phyloP scores from a whole-genome alignment of 495 filamentous ascomycete genomes.

The Elasticomyces elasticus region DNA sequence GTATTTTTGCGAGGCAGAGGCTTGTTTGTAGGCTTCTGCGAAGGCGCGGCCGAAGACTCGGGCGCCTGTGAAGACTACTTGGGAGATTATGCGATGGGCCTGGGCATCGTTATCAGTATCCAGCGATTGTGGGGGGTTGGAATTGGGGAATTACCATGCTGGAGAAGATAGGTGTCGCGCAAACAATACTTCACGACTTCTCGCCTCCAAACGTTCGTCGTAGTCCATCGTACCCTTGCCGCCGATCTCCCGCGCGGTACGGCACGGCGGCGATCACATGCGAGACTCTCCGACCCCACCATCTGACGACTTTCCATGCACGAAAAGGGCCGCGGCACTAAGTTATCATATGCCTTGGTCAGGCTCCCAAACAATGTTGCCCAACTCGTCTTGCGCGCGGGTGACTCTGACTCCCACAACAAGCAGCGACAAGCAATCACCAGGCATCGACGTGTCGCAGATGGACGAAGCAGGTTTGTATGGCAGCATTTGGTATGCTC shows the following conservation, averaged over 20 bases:
- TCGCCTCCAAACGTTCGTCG: background rate
- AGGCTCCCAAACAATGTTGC: background rate
- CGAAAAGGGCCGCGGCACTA: background rate
- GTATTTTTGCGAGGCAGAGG: conserved; percentile 55
- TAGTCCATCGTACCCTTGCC: background rate
- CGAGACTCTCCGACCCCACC: background rate
- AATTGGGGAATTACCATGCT: conserved; percentile 4
- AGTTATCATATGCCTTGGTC: too few species aligned
- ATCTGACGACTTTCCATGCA: background rate
- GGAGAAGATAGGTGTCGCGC: background rate
- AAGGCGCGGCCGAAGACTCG: conserved; percentile 91
- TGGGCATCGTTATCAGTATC: conserved; percentile 28
- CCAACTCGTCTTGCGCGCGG: background rate
- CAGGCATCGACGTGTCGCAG: background rate
- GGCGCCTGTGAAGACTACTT: conserved; percentile 80
- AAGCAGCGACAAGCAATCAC: background rate
- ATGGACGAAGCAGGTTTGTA: background rate
- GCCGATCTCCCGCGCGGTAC: background rate
- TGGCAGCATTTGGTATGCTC: conserved; percentile 24
- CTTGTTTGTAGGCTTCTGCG: conserved; percentile 49
- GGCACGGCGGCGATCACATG: background rate
- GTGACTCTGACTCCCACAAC: background rate
- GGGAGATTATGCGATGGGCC: conserved; percentile 91
- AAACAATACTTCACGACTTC: background rate
- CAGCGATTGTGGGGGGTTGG: background rate